Evolutionary conservation across 345 rosid species (phyloP), one percentile per base, ranked within the genome.

Genomic region (Cardamine chenopodiifolia): DNA sequence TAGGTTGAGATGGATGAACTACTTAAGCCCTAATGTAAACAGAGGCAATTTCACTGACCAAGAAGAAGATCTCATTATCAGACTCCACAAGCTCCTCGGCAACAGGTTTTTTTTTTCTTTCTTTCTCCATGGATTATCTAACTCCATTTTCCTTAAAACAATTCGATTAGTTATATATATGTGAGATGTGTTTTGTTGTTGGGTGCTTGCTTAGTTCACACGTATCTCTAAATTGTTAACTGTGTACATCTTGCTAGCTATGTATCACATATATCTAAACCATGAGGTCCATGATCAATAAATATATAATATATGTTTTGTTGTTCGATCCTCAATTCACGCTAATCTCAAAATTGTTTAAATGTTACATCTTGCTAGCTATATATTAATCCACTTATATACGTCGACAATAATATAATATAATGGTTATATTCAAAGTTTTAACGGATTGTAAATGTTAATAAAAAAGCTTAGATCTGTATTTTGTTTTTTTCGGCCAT

Each of bases 61-160:
- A 72, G 88, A 86, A 80, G 90, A 86, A 76, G 85, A 84, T 56
- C 86, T 86, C 52, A 84, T 85, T 53, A 80, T 86, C 54, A 82
- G 90, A 73, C 88, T 88, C 58, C 92, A 88, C 56, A 86, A 74
- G 66, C 94, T 83, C 73, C 85, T 87, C 10, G 87, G 91, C 80
- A 85, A 85, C 86, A 86, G 90, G 90, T 85, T 72, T 7, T 49
- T 31, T 23, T 37, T n/a, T 15, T 52, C 35, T 17, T 5, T 4
- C 14, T 40, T 17, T 40, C 47, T 13, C 14, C 4, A 17, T 1
- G 14, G 14, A 31, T 56, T 17, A 52, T 26, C 12, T 17, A 12
- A 3, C 20, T 67, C 8, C 22, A 26, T 31, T 8, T 22, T 23
- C 8, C 2, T 17, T n/a, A 7, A 35, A 26, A 48, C 57, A 74